Evolutionary conservation across 2,329 filamentous ascomycete genomes (phyloP).

Genomic region (Microdochium trichocladiopsis): DNA sequence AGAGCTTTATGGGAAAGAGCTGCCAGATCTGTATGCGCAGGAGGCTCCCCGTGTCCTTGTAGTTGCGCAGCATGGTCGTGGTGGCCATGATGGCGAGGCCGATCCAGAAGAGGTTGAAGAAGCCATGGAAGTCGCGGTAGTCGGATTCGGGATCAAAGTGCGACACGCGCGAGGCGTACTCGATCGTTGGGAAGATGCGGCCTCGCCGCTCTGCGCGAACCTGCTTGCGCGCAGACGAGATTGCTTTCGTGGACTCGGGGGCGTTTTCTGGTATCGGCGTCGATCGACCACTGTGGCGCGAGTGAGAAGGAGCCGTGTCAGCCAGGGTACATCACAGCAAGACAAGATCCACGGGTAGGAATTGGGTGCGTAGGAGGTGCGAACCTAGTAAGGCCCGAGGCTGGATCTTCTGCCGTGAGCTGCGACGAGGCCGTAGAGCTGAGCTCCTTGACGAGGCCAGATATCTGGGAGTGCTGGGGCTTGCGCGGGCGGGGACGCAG

Average conservation of each 20-base stretch:
- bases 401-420: slow-evolving; percentile 21
- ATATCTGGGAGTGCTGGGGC: slow-evolving; percentile 39
- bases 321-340: not conserved
- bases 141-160: slow-evolving; percentile 93
- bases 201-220: slow-evolving; percentile 73
- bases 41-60: slow-evolving; percentile 87
- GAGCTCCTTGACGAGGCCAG: slow-evolving; percentile 33
- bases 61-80: slow-evolving; percentile 85
- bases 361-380: slow-evolving; percentile 2
- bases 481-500: slow-evolving; percentile 44
- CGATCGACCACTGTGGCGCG: slow-evolving; percentile 53
- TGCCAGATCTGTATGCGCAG: slow-evolving; percentile 82
- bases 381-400: slow-evolving; percentile 39
- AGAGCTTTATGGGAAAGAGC: slow-evolving; percentile 81
- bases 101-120: slow-evolving; percentile 98
- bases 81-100: slow-evolving; percentile 94
- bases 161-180: slow-evolving; percentile 84
- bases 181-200: slow-evolving; percentile 86
- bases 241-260: slow-evolving; percentile 81
- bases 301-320: not conserved
- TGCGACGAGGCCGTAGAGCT: slow-evolving; percentile 29
- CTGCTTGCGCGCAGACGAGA: slow-evolving; percentile 79
- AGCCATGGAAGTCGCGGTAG: slow-evolving; percentile 90
- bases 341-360: too few species aligned
- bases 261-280: slow-evolving; percentile 85